These are phyloP conservation scores for Neurospora sublineolata DNA, from an alignment of 495 filamentous ascomycete genomes.

Conservation along the genomic window DNA sequence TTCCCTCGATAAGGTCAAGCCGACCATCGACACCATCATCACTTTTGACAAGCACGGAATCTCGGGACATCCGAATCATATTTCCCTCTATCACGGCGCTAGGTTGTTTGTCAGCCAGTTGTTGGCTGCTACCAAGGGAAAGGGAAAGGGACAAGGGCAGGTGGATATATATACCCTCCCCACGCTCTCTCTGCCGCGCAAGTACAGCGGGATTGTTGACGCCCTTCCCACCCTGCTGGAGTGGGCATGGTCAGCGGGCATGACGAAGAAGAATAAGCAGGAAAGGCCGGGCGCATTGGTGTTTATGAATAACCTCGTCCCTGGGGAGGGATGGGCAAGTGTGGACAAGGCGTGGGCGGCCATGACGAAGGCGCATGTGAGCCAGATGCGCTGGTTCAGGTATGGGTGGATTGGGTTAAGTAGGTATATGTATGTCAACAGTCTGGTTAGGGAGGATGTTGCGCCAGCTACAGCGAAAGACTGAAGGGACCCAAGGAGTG, in stretches of 20 bases:
- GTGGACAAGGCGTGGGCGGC: constrained; percentile 55
- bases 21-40: constrained; percentile 67
- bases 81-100: constrained; percentile 73
- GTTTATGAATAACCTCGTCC: constrained; percentile 50
- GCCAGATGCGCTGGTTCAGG: constrained; percentile 97
- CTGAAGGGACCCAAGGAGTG: not conserved
- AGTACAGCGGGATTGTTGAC: constrained; percentile 73
- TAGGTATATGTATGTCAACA: constrained; percentile 93
- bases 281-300: constrained; percentile 44
- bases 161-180: constrained; percentile 76
- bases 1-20: too few relatives aligned
- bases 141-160: not conserved
- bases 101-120: constrained; percentile 54
- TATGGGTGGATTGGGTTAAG: constrained; percentile 91
- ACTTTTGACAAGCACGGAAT: constrained; percentile 79
- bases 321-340: constrained; percentile 35
- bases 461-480: not conserved
- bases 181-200: constrained; percentile 55
- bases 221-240: constrained; percentile 49
- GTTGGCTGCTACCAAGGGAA: constrained; percentile 48
- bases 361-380: constrained; percentile 79
- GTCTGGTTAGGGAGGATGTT: constrained; percentile 41
- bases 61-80: constrained; percentile 84
- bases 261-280: constrained; percentile 25
- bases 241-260: constrained; percentile 22